These are phyloP conservation scores for Diddensiella transvaalensis DNA, from an alignment of 805 yeast genomes.

Conservation along the genomic window DNA sequence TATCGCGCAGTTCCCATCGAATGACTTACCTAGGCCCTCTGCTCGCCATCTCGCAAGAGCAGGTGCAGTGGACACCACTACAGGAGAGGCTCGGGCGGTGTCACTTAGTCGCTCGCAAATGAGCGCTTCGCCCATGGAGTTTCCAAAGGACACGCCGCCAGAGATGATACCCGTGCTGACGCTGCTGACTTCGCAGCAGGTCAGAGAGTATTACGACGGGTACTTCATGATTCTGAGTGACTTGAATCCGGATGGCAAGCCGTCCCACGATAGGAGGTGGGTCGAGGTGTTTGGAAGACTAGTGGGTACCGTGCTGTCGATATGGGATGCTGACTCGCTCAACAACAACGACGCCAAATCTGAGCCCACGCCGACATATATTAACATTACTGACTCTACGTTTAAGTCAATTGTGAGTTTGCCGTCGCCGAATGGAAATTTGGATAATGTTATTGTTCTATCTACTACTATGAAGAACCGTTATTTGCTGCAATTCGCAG, in stretches of 20 bases:
- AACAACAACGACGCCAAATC: conserved; percentile 54
- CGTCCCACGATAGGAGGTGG: conserved; percentile 72
- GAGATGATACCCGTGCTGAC: conserved; percentile 72
- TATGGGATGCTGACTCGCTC: conserved; percentile 67
- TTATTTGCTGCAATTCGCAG: conserved; percentile 72
- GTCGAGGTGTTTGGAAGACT: conserved; percentile 87
- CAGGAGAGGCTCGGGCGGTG: neutral
- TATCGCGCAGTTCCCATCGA: conserved; percentile 10
- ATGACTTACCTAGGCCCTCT: conserved; percentile 4
- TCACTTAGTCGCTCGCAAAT: neutral
- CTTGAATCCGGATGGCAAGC: conserved; percentile 75
- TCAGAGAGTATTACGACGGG: conserved; percentile 60
- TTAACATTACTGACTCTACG: conserved; percentile 87
- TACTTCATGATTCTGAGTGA: conserved; percentile 41
- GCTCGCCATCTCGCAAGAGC: neutral
- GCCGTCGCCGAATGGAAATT: conserved; percentile 61
- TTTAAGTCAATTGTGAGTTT: conserved; percentile 67
- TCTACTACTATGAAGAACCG: conserved; percentile 91
- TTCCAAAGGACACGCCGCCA: conserved; percentile 44
- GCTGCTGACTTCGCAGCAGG: conserved; percentile 64
- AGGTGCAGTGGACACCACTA: neutral
- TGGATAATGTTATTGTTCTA: conserved; percentile 77
- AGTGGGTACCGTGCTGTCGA: conserved; percentile 85
- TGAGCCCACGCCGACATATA: conserved; percentile 70
- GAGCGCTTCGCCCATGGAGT: conserved; percentile 9